Base-by-base conservation (phyloP, 2,329 filamentous ascomycete species). In the Colletotrichum nymphaeae region DNA sequence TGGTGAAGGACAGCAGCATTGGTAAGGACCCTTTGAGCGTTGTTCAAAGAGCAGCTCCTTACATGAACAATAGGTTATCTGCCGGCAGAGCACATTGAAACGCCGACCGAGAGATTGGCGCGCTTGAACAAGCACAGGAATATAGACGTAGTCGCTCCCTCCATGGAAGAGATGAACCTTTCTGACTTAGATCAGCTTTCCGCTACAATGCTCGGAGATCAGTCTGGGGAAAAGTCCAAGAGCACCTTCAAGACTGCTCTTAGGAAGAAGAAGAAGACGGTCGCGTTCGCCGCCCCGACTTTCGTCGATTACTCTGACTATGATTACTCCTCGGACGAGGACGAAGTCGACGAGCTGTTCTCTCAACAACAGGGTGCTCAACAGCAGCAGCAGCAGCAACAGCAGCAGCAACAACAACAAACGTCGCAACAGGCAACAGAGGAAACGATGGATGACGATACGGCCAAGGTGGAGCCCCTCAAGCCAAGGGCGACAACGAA, bases 1-100 rank as follows among this genome's bases (percentile, higher is more conserved):
- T 99, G 58, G 95, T 98, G 66, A 98, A 98, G 83, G 97, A 99
- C 84, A 97, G 94, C 82, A 98, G 95, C 81, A 99, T 99, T 83
- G 91, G 89, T 92, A 82, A 70, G 86, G 11, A 35, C 14, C 19
- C 53, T 14, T 42, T 35, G 24, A 3, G 30, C 16, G 24, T 63
- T 30, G 9, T 46, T 32, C 22, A 24, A 7, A 58, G 52, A 24
- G 16, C 4, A 49, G 52, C 30, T 28, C 75, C 63, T 56, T 56
- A 57, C 63, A 52, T 46, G 79, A 59, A 83, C 79, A 74, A 78
- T 75, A 98, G 96, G 96, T 56, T 99, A 99, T 80, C 87, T 99
- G 68, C 97, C 97, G 63, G 97, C 97, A 62, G 97, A 99, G 83
- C 97, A 99, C 81, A 99, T 99, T 76, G 97, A 99, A 82, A 99